Evolutionary conservation across 2,329 filamentous ascomycete species (phyloP).

Genomic region (Aureobasidium subglaciale): DNA sequence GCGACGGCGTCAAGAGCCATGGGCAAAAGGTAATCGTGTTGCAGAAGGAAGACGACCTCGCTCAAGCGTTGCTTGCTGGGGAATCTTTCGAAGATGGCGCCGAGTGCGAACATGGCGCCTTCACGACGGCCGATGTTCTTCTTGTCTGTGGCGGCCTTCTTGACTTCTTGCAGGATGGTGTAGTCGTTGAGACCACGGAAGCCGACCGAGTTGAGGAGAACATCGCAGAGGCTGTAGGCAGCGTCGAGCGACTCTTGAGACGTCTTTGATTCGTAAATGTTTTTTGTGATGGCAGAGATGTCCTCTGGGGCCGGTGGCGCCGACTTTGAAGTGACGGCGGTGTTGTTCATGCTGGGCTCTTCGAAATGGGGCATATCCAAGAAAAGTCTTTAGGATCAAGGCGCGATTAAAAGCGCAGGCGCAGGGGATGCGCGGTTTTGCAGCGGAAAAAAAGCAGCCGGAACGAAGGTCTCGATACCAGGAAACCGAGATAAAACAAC

Average conservation of each 20-base stretch:
- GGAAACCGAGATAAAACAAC: neutral
- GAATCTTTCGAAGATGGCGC: slow-evolving; percentile 87
- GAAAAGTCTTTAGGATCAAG: neutral
- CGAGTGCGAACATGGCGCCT: slow-evolving; percentile 89
- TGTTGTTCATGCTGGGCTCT: slow-evolving; percentile 46
- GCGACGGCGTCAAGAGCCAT: slow-evolving; percentile 76
- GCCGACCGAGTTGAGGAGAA: slow-evolving; percentile 59
- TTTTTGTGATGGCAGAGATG: slow-evolving; percentile 35
- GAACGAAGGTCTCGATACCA: neutral
- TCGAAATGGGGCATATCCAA: slow-evolving; percentile 14
- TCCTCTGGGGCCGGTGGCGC: slow-evolving; percentile 42
- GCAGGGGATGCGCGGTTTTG: neutral
- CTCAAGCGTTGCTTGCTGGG: slow-evolving; percentile 67
- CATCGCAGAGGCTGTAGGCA: slow-evolving; percentile 57
- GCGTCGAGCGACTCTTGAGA: slow-evolving; percentile 54
- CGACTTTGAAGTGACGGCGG: slow-evolving; percentile 36
- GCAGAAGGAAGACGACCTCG: slow-evolving; percentile 75
- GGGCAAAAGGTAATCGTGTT: slow-evolving; percentile 66
- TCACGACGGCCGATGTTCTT: slow-evolving; percentile 82
- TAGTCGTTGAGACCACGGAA: slow-evolving; percentile 56
- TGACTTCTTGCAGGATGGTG: slow-evolving; percentile 55
- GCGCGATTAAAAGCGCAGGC: neutral
- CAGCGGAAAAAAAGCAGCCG: neutral
- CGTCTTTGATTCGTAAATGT: slow-evolving; percentile 44
- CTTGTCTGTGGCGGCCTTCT: slow-evolving; percentile 83